Evolutionary conservation across 2,329 filamentous ascomycete species (phyloP), one percentile per base, ranked within the genome.

Genomic region (Purpureocillium takamizusanense): DNA sequence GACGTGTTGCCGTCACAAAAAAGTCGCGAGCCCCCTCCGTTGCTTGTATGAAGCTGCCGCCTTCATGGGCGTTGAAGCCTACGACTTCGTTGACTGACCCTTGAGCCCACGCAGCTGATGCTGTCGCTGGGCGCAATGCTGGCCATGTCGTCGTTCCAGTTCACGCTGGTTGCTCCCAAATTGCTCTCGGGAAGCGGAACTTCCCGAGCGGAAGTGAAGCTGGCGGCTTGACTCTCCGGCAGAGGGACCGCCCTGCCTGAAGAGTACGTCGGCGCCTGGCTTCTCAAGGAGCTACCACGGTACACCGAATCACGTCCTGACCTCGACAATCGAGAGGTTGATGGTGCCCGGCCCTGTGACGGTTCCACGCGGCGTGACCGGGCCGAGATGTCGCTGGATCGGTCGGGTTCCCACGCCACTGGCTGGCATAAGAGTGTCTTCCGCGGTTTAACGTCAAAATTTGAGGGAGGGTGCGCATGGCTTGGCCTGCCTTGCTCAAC

Each of bases 91-190:
- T 52, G 46, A 41, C 50, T 48, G 46, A 41, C 51, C 38, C 51
- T 54, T 42, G 48, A 65, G 16, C 74, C 76, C n/a, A 78, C 65
- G 46, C 72, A 75, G 52, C 74, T 78, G 40, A 81, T 76, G 49
- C 76, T 80, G 51, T 81, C 76, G 48, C 68, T 72, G 2, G 76
- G 76, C 32, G 68, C 73, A 28, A 81, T 60, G 47, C 72, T 78
- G 35, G 63, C 67, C 37, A 59, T 56, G 45, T 76, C 72, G 30
- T 71, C 66, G 9, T 71, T 66, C 54, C 62, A 65, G 31, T 56
- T 52, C 8, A 57, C 59, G 29, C 62, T 55, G 36, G 63, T 65
- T 41, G 59, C 63, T 10, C 66, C 65, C 4, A 57, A 54, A 3
- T 55, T 55, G 39, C 67, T 71, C 16, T 51, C 49, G 1, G 69